phyloP scores from a whole-genome alignment of 2,329 filamentous ascomycete species.

The Clonostachys solani region DNA sequence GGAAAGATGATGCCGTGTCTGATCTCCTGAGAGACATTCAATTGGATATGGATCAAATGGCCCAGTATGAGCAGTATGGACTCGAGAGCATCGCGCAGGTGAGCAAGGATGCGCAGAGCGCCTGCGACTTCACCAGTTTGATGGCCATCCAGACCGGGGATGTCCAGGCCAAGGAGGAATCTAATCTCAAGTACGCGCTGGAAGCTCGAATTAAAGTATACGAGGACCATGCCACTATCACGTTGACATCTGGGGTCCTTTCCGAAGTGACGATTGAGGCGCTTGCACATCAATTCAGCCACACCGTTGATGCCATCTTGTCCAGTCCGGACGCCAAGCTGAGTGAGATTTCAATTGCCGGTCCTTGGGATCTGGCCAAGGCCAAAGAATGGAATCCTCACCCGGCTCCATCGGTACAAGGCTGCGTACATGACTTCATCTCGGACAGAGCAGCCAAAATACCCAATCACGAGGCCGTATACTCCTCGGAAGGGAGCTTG shows the following conservation, averaged over 20 bases:
- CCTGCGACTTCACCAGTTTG: conserved; percentile 1
- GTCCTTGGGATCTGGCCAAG: not conserved
- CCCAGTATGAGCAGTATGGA: conserved; percentile 10
- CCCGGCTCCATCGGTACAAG: not conserved
- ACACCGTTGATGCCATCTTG: not conserved
- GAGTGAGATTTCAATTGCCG: not conserved
- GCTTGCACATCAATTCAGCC: conserved; percentile 1
- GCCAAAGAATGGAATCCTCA: conserved; percentile 26
- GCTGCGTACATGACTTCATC: conserved; percentile 1
- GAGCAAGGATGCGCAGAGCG: conserved; percentile 1
- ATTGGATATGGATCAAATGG: conserved; percentile 6
- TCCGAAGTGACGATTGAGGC: not conserved
- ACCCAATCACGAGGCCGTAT: conserved; percentile 5
- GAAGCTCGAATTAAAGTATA: too few species aligned
- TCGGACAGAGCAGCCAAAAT: not conserved
- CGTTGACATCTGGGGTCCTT: not conserved
- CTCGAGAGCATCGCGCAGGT: conserved; percentile 7
- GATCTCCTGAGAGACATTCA: conserved; percentile 5
- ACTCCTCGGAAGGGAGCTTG: conserved; percentile 1
- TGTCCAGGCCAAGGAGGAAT: conserved; percentile 1
- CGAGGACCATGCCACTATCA: too few species aligned
- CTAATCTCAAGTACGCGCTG: not conserved
- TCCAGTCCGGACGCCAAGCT: not conserved
- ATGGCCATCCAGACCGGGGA: conserved; percentile 1
- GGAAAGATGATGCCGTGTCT: not conserved